phyloP scores from a whole-genome alignment of 2,329 filamentous ascomycete species.

The Pseudogymnoascus sp. region DNA sequence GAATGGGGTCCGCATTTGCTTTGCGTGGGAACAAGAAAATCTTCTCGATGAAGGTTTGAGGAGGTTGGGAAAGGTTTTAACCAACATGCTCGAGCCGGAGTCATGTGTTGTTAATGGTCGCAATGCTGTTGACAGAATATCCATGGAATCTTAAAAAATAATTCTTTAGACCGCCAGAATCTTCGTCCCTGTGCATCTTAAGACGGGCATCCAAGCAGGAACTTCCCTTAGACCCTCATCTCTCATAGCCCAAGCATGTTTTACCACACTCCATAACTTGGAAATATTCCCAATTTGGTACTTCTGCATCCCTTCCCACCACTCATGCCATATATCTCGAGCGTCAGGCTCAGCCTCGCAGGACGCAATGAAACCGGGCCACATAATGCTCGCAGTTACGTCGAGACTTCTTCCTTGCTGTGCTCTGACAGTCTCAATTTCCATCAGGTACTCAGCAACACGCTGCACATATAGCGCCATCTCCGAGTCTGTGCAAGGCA shows the following conservation, averaged over 20 bases:
- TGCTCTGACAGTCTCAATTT: neutral
- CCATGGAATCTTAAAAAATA: neutral
- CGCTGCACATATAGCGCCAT: neutral
- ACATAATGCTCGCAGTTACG: neutral
- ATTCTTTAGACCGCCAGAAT: neutral
- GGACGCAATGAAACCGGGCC: neutral
- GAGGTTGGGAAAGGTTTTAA: constrained; percentile 47
- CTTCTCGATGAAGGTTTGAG: constrained; percentile 60
- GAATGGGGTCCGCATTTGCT: constrained; percentile 58
- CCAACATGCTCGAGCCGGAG: constrained; percentile 22
- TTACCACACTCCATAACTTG: neutral
- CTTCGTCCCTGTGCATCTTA: neutral
- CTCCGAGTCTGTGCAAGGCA: neutral
- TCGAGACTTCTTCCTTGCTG: neutral
- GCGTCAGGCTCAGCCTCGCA: neutral
- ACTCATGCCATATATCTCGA: neutral
- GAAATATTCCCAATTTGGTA: neutral
- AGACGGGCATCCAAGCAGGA: neutral
- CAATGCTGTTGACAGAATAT: neutral
- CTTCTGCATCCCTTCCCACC: neutral
- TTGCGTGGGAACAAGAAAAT: constrained; percentile 63
- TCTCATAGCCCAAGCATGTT: neutral
- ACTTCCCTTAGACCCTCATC: neutral
- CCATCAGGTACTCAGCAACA: neutral
- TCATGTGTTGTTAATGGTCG: neutral